Base-by-base conservation (phyloP, 164 flowering plant genomes). In the Akebia trifoliata region DNA sequence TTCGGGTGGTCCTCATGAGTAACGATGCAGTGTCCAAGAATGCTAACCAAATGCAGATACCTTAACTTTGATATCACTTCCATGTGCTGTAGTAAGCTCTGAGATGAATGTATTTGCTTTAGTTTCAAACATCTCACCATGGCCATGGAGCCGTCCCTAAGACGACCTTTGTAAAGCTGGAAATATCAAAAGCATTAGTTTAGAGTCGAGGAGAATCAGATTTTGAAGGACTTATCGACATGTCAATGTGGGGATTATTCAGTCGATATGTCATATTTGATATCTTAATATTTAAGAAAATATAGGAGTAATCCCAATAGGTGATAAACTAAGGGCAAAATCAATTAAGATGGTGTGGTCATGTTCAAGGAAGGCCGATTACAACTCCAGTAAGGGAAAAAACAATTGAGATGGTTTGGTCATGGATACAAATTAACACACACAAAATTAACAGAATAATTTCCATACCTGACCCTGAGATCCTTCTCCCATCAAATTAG, bases 1-100 rank as follows among this genome's bases (percentile, higher is more conserved):
- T 66, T 69, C 1, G 79, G 82, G 61, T 73, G 77, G 45, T 84
- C 88, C 64, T 72, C 75, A 60, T 73, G 61, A 32, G 74, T 63
- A 35, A 75, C 81, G 15, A 76, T 65, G 69, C 91, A 83, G 74
- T 91, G 97, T 7, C 97, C 97, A 22, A 91, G 78, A 63, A 81
- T 72, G 61, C 97, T 81, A 63, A 84, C 92, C 65, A 91, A 61
- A 69, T 91, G 84, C 17, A 71, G 75, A 66, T 91, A 87, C 61
- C 92, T 75, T 11, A 91, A 72, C 70, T 84, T 81, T 2, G 92
- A 76, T 43, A 84, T 44, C 1, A 65, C 70, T 65, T 88, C 95
- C 69, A 79, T 69, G 43, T 85, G 75, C 51, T 78, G 85, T 51
- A 50, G 38, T 63, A 86, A 45, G 63, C 56, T 74, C 45, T 87